Evolutionary conservation across 371 early-diverging fungal genomes (phyloP), one percentile per base, ranked within the genome.

Genomic region (Mortierella sp.): DNA sequence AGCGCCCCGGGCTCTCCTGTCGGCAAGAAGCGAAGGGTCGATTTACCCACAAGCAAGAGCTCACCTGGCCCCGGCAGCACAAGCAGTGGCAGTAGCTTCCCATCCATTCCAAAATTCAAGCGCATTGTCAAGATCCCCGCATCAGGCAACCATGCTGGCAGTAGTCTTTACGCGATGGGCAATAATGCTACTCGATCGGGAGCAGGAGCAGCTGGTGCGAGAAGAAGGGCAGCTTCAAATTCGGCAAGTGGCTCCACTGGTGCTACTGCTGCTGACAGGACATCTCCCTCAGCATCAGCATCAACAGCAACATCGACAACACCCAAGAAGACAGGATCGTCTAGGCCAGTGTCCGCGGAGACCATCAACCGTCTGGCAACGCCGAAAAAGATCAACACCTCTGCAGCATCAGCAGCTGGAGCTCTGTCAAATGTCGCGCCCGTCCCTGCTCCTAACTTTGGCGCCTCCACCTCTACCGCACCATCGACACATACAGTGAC

Each of bases 351-450:
- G 16, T 80, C 86, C 11, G 82, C 71, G 13, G 86, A 80, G 34
- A 82, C 81, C 40, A 81, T 86, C 77, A 88, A 81, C 76, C 80
- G 83, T 46, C 75, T 83, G 55, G 79, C 86, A n/a, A 86, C 78
- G 16, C 83, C 85, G 26, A 86, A 86, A 50, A 86, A 79, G 59
- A 82, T 84, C 48, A 76, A 64, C 11, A 73, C 84, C 44, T 69
- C 86, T 8, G 48, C 79, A 44, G 71, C 81, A 21, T 54, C 76
- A 34, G 71, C 84, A 14, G 70, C 76, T 28, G 73, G 81, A 14
- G 70, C 84, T 13, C 21, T 40, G 10, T 40, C 67, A 37, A 67
- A 67, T 40, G 67, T 67, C 24, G 54, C 79, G 14, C 69, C 82
- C 26, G 79, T 55, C 28, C 75, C 81, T 46, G 73, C 75, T 8